Evolutionary conservation across 2,329 filamentous ascomycete genomes (phyloP).

Genomic region (Ascochyta rabiei): DNA sequence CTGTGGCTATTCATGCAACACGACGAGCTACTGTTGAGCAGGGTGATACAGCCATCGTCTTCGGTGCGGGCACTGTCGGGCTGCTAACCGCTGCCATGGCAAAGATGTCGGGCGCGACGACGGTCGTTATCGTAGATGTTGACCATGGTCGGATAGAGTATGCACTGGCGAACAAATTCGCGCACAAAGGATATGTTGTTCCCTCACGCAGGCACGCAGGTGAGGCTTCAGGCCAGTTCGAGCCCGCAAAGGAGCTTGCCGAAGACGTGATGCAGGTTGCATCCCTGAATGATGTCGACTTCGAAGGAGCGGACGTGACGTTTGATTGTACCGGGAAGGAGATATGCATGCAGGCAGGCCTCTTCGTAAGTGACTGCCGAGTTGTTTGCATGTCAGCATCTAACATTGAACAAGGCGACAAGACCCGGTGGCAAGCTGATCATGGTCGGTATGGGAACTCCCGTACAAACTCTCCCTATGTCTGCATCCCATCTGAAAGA

Average conservation of each 20-base stretch:
- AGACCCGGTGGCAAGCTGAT: constrained; percentile 59
- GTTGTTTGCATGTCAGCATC: not conserved
- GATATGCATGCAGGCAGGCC: constrained; percentile 51
- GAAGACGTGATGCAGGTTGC: constrained; percentile 46
- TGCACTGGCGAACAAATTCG: constrained; percentile 47
- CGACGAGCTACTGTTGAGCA: constrained; percentile 74
- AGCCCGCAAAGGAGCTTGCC: constrained; percentile 45
- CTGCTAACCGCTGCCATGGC: constrained; percentile 50
- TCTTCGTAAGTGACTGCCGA: constrained; percentile 43
- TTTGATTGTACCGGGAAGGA: constrained; percentile 53
- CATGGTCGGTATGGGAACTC: constrained; percentile 64
- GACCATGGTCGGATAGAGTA: constrained; percentile 50
- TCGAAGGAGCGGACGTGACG: constrained; percentile 49
- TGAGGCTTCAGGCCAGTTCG: constrained; percentile 42
- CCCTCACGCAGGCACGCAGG: constrained; percentile 29
- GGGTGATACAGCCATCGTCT: constrained; percentile 79
- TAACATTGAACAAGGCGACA: constrained; percentile 42
- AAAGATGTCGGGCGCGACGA: constrained; percentile 49
- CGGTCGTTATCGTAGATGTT: constrained; percentile 50
- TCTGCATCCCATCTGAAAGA: constrained; percentile 62
- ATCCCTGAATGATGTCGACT: constrained; percentile 44
- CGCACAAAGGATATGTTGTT: constrained; percentile 47
- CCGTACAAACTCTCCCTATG: constrained; percentile 60
- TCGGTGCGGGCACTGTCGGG: constrained; percentile 75
- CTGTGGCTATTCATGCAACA: constrained; percentile 84